Conservation (phyloP, 2,329 filamentous ascomycete species). For the Ophiostoma perfectum region DNA sequence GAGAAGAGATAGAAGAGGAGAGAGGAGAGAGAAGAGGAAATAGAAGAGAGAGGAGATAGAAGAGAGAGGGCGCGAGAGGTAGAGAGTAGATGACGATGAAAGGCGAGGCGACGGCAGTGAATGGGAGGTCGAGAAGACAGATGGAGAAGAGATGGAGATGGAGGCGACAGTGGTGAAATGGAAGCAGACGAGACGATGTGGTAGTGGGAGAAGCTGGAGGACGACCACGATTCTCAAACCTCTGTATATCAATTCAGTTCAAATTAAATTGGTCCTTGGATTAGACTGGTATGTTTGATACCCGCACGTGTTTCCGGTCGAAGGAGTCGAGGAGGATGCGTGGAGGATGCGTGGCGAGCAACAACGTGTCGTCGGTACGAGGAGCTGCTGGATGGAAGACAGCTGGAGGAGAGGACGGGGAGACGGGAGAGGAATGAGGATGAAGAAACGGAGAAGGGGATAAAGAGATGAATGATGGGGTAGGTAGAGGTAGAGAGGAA, state of each 20-base stretch:
- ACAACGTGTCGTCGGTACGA: neutral
- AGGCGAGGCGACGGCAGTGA: neutral
- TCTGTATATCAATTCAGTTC: neutral
- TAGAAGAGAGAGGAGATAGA: neutral
- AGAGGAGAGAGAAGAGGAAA: neutral
- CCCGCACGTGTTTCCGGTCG: neutral
- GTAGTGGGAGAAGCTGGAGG: slow-evolving; percentile 9
- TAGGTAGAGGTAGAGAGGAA: neutral
- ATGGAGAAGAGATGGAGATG: neutral
- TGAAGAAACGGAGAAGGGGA: too few relatives aligned
- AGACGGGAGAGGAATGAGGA: neutral
- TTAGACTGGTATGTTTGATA: too few relatives aligned
- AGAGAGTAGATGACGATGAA: slow-evolving; percentile 12
- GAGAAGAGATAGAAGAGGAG: neutral
- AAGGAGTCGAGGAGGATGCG: neutral
- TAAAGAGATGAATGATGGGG: too few relatives aligned
- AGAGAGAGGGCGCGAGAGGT: neutral
- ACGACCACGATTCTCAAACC: slow-evolving; percentile 13
- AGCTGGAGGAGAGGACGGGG: too few relatives aligned
- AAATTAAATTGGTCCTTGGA: neutral
- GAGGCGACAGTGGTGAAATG: neutral
- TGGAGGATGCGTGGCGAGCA: neutral
- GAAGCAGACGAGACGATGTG: neutral
- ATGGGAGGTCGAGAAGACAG: neutral
- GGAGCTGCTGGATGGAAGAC: too few relatives aligned